Evolutionary conservation across 768 basidiomycete species (phyloP).

Genomic region (Crassisporium funariophilum): DNA sequence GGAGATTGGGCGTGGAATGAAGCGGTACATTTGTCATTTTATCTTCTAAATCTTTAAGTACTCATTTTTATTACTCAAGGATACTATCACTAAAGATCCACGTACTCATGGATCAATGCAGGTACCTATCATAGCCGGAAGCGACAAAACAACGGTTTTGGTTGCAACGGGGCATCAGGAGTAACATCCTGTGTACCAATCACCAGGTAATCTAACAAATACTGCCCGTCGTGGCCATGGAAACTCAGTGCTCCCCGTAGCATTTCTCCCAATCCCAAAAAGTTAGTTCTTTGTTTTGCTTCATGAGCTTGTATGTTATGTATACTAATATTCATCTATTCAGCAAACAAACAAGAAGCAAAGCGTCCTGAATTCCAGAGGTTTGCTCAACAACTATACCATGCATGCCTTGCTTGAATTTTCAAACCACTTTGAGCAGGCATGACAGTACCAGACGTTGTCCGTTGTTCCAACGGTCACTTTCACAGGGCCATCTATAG

Average conservation of each 20-base stretch:
- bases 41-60: not conserved
- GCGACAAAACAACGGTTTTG: slow-evolving; percentile 23
- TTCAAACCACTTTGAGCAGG: slow-evolving; percentile 12
- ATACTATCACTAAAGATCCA: not conserved
- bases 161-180: slow-evolving; percentile 20
- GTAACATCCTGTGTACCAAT: slow-evolving; percentile 18
- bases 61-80: not conserved
- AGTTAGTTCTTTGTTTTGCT: not conserved
- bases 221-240: slow-evolving; percentile 13
- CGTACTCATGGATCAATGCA: slow-evolving; percentile 1
- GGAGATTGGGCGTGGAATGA: slow-evolving; percentile 8
- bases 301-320: too few species aligned
- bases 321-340: not conserved
- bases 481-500: slow-evolving; percentile 28
- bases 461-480: slow-evolving; percentile 36
- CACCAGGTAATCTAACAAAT: slow-evolving; percentile 16
- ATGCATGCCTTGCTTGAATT: slow-evolving; percentile 24
- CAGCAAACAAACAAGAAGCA: not conserved
- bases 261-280: not conserved
- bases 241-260: not conserved
- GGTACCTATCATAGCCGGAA: slow-evolving; percentile 16
- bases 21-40: slow-evolving; percentile 1
- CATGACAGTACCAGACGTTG: slow-evolving; percentile 23
- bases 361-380: slow-evolving; percentile 17
- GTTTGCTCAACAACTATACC: slow-evolving; percentile 32